Evolutionary conservation across 2,329 filamentous ascomycete genomes (phyloP).

Genomic region (Botrytis elliptica): DNA sequence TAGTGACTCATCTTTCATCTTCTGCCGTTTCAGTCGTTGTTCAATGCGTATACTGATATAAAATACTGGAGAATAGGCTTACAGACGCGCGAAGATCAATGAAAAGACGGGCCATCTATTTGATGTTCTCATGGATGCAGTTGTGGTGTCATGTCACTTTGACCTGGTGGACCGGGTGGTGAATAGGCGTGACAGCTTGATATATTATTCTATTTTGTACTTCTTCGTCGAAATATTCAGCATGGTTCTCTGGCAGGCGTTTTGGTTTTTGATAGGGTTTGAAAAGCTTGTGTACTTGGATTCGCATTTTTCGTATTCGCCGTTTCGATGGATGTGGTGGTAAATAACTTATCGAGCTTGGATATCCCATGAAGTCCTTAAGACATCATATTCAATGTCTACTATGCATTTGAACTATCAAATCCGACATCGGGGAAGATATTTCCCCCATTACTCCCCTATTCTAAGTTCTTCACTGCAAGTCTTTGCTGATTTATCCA

Average conservation of each 20-base stretch:
- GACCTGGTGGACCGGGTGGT: neutral
- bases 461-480: neutral
- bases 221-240: fast-evolving
- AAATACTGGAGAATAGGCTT: neutral
- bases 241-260: neutral
- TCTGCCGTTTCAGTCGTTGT: neutral
- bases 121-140: neutral
- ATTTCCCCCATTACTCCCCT: neutral
- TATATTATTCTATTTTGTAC: neutral
- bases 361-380: neutral
- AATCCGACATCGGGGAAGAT: neutral
- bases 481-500: too few species aligned
- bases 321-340: neutral
- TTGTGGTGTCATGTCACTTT: neutral
- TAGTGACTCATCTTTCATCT: neutral
- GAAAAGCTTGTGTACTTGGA: neutral
- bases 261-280: neutral
- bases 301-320: neutral
- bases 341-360: neutral
- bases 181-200: neutral
- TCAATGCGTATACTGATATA: neutral
- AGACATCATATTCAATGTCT: neutral
- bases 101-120: neutral
- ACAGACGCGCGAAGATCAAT: neutral
- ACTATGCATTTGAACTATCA: neutral